Base-by-base conservation (phyloP, 2,329 filamentous ascomycete species). In the Leptographium lundbergii region DNA sequence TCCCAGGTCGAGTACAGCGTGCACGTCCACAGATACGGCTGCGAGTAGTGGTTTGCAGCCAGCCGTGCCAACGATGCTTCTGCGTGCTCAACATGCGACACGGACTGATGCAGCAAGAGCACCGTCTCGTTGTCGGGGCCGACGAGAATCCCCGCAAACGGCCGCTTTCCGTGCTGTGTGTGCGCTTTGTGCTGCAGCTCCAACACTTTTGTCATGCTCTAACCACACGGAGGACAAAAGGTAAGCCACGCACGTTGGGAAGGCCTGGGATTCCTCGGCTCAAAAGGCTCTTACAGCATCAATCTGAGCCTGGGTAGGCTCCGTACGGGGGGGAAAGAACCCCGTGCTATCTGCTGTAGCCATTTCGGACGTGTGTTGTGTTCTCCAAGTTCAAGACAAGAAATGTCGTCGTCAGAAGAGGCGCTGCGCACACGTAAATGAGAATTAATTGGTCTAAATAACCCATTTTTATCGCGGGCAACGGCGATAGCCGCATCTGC, bases 1-100 rank as follows among this genome's bases (percentile, higher is more conserved):
- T 81, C 78, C 77, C 78, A 80, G 13, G 77, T 80, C 25, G 73
- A 75, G 54, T 79, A 74, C 47, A 80, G 66, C 0, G 77, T 79
- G 63, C 77, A 80, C 45, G 64, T 65, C 68, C 74, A 75, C 2
- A 81, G 70, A 63, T 75, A 81, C 17, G 72, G 69, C 61, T 75
- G 74, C 3, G 72, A 68, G 63, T 75, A 80, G 63, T 80, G 77
- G 6, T 69, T 66, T 19, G 77, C 74, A 1, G 77, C 75, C 34
- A 79, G 69, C 39, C 76, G 73, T 1, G 77, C 77, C 6, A 80
- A 70, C 50, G 74, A 74, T 55, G 72, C 73, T 66, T 81, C 78
- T 19, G 78, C 77, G 63, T 80, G 78, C 61, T 79, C 75, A 55
- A 80, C 75, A 63, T 80, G 77, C 47, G 77, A 77, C 34, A 80